Percentiles rank a stretch among this genome's conserved stretches.
These are phyloP conservation scores for Pythium guiyangense DNA, from an alignment of 352 stramenopile species.

Conservation along the genomic window DNA sequence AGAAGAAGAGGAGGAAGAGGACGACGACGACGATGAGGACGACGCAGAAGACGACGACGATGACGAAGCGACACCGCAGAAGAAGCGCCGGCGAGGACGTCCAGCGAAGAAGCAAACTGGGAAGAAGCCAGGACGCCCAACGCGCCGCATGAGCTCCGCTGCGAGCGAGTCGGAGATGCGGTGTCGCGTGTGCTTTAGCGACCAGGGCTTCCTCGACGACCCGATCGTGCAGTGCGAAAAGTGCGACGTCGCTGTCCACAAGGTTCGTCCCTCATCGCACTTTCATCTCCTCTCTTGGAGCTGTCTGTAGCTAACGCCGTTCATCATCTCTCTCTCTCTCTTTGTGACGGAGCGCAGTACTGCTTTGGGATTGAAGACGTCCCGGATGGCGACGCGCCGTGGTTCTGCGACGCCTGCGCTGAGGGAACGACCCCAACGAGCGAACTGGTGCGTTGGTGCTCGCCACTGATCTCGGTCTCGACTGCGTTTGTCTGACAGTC, in stretches of 20 bases:
- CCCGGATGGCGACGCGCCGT: slow-evolving; percentile 74
- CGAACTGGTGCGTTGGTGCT: slow-evolving; percentile 41
- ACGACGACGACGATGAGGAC: slow-evolving; percentile 36
- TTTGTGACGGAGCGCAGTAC: slow-evolving; percentile 35
- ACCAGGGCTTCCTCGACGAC: slow-evolving; percentile 84
- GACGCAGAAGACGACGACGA: slow-evolving; percentile 21
- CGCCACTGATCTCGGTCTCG: neutral
- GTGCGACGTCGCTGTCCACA: slow-evolving; percentile 78
- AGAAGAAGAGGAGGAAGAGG: slow-evolving; percentile 36
- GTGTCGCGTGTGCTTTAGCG: slow-evolving; percentile 86
- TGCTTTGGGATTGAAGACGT: slow-evolving; percentile 84
- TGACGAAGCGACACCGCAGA: slow-evolving; percentile 25
- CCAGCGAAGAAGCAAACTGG: slow-evolving; percentile 15
- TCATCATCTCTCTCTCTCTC: too few relatives aligned
- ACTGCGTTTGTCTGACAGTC: too few relatives aligned
- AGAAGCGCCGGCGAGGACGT: slow-evolving; percentile 12
- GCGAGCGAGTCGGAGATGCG: slow-evolving; percentile 82
- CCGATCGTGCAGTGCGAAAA: slow-evolving; percentile 87
- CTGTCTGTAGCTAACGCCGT: neutral
- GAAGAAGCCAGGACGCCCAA: slow-evolving; percentile 30
- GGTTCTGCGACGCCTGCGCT: slow-evolving; percentile 83
- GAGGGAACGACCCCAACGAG: slow-evolving; percentile 29
- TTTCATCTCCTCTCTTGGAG: neutral
- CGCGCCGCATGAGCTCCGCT: neutral
- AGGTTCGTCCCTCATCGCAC: slow-evolving; percentile 37